These are phyloP conservation scores for Wakefieldia striispora DNA, from an alignment of 768 basidiomycete species.

Conservation along the genomic window DNA sequence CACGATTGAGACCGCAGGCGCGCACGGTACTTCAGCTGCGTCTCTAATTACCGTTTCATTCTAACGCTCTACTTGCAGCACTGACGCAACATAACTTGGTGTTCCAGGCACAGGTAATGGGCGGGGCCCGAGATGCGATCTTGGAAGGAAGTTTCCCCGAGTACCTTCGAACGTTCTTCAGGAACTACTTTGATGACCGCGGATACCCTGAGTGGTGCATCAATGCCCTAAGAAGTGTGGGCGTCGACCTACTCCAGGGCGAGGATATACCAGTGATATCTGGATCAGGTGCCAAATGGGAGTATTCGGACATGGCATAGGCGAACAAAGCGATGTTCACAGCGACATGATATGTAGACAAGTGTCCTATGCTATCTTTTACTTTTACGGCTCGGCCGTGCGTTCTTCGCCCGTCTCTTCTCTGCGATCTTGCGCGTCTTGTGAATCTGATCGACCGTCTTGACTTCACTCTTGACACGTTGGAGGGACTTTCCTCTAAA, in stretches of 20 bases:
- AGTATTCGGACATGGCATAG: slow-evolving; percentile 53
- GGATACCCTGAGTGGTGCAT: slow-evolving; percentile 90
- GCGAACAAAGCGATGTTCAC: background rate
- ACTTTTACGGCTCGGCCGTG: slow-evolving; percentile 54
- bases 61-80: slow-evolving; percentile 41
- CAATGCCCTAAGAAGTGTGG: slow-evolving; percentile 77
- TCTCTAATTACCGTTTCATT: slow-evolving; percentile 18
- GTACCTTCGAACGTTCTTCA: slow-evolving; percentile 76
- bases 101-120: slow-evolving; percentile 88
- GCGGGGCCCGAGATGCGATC: slow-evolving; percentile 80
- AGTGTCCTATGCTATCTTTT: slow-evolving; percentile 20
- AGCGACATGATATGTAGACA: slow-evolving; percentile 1
- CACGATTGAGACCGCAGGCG: slow-evolving; percentile 81
- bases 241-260: slow-evolving; percentile 74
- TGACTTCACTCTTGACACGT: slow-evolving; percentile 79
- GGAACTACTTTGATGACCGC: slow-evolving; percentile 68
- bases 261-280: slow-evolving; percentile 47
- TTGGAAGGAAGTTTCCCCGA: slow-evolving; percentile 73
- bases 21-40: slow-evolving; percentile 58
- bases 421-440: slow-evolving; percentile 67
- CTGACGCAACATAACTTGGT: slow-evolving; percentile 80
- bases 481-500: slow-evolving; percentile 59
- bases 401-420: slow-evolving; percentile 73
- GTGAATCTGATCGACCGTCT: slow-evolving; percentile 83
- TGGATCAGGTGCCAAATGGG: slow-evolving; percentile 77